Percentiles rank a stretch among this genome's conserved stretches.
These are phyloP conservation scores for Austroboletus rostrupii DNA, from an alignment of 1,284 basidiomycete species.

Conservation along the genomic window DNA sequence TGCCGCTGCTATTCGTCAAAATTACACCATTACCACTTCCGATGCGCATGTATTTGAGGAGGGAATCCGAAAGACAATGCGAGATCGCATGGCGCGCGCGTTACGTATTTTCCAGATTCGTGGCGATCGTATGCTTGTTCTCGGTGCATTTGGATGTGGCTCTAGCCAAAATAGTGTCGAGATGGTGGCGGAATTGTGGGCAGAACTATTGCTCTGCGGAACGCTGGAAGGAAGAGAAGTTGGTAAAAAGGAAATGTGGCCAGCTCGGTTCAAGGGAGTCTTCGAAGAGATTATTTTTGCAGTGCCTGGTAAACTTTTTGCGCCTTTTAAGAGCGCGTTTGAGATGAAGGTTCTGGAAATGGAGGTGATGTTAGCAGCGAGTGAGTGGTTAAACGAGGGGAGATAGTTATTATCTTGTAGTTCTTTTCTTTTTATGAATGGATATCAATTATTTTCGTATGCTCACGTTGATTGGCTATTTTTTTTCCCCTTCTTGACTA, in stretches of 20 bases:
- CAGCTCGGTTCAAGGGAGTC: conserved; percentile 36
- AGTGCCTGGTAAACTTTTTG: conserved; percentile 36
- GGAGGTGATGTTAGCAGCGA: conserved; percentile 30
- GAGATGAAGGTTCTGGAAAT: conserved; percentile 42
- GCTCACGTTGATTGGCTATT: too few species aligned
- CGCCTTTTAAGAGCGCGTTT: conserved; percentile 40
- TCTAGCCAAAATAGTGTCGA: conserved; percentile 41
- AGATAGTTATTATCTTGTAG: too few species aligned
- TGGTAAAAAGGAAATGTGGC: conserved; percentile 15
- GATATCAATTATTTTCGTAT: too few species aligned
- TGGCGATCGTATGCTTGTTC: conserved; percentile 41
- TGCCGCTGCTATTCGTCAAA: conserved; percentile 39
- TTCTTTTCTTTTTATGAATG: too few species aligned
- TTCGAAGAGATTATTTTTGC: conserved; percentile 47
- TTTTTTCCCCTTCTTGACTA: too few species aligned
- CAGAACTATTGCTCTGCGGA: conserved; percentile 47
- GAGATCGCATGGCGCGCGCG: conserved; percentile 35
- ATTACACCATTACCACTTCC: conserved; percentile 34
- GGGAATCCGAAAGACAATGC: conserved; percentile 38
- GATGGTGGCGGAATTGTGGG: conserved; percentile 39
- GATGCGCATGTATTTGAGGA: conserved; percentile 36
- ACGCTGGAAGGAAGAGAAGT: conserved; percentile 19
- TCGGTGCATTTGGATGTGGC: conserved; percentile 49
- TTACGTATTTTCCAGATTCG: conserved; percentile 44
- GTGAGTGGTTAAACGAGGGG: conserved; percentile 20